phyloP scores from a whole-genome alignment of 1,139 yeast genomes.

The Zygotorulaspora mrakii region DNA sequence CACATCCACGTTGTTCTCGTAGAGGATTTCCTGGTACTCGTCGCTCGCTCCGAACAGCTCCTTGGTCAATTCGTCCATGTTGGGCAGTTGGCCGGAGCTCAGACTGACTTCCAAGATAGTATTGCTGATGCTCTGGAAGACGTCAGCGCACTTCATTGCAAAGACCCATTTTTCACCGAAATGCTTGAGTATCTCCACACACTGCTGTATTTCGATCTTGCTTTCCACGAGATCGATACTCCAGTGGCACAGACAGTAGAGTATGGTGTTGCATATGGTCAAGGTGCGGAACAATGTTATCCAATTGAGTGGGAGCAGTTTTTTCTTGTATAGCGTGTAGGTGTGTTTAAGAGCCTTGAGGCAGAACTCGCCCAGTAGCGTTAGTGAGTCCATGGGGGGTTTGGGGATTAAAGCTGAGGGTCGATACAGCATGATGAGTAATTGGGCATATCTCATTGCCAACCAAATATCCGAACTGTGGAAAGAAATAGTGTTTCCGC shows the following conservation, averaged over 20 bases:
- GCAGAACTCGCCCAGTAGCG: conserved; percentile 42
- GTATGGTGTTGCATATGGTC: conserved; percentile 44
- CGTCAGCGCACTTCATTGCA: conserved; percentile 44
- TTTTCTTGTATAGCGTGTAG: conserved; percentile 43
- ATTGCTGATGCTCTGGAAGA: conserved; percentile 43
- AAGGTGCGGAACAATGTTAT: conserved; percentile 45
- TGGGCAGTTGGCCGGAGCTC: conserved; percentile 39
- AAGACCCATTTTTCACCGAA: conserved; percentile 48
- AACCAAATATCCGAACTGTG: conserved; percentile 47
- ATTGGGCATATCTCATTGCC: conserved; percentile 45
- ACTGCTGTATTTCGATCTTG: conserved; percentile 44
- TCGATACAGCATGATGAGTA: conserved; percentile 43
- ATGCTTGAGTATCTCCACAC: conserved; percentile 45
- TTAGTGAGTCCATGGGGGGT: conserved; percentile 41
- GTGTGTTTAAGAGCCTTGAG: conserved; percentile 43
- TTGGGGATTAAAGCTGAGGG: conserved; percentile 48
- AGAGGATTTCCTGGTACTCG: conserved; percentile 45
- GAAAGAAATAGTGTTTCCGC: conserved; percentile 33
- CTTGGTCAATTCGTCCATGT: conserved; percentile 41
- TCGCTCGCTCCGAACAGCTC: conserved; percentile 45
- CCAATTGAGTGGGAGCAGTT: conserved; percentile 48
- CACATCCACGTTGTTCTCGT: conserved; percentile 43
- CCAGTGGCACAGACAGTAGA: conserved; percentile 47
- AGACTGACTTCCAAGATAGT: conserved; percentile 43
- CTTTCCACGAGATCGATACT: conserved; percentile 45